A percentile compares a stretch with the other conserved stretches of the same genome.
Evolutionary conservation across 2,329 filamentous ascomycete species (phyloP).

Genomic region (Pyrenochaeta sp.): DNA sequence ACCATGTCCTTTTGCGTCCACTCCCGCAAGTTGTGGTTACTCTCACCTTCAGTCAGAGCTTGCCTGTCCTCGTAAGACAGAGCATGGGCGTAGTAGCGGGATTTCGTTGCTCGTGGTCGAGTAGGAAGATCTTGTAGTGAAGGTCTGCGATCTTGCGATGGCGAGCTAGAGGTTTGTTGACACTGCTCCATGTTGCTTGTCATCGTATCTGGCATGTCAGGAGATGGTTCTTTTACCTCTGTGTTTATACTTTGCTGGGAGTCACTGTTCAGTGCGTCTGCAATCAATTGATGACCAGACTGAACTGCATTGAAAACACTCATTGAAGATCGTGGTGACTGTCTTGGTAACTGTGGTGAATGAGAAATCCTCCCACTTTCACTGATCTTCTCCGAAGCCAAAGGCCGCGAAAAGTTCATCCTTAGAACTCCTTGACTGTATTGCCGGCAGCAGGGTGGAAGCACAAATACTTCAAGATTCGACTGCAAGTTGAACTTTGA

Average conservation of each 20-base stretch:
- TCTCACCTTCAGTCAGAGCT: slow-evolving; percentile 23
- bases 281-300: neutral
- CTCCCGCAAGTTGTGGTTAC: slow-evolving; percentile 28
- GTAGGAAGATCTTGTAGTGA: slow-evolving; percentile 2
- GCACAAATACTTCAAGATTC: neutral
- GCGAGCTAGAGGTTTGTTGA: neutral
- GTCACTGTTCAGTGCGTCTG: neutral
- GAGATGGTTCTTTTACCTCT: neutral
- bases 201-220: neutral
- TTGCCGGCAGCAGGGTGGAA: neutral
- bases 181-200: slow-evolving; percentile 1
- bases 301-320: neutral
- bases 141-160: neutral
- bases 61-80: slow-evolving; percentile 24
- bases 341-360: neutral
- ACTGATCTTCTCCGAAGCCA: neutral
- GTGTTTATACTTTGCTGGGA: neutral
- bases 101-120: slow-evolving; percentile 1
- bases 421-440: neutral
- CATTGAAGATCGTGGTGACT: neutral
- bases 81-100: slow-evolving; percentile 32
- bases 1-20: slow-evolving; percentile 20
- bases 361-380: neutral
- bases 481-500: neutral
- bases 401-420: neutral